Conservation (phyloP, 495 filamentous ascomycete species). For the Tuber microsphaerosporum region DNA sequence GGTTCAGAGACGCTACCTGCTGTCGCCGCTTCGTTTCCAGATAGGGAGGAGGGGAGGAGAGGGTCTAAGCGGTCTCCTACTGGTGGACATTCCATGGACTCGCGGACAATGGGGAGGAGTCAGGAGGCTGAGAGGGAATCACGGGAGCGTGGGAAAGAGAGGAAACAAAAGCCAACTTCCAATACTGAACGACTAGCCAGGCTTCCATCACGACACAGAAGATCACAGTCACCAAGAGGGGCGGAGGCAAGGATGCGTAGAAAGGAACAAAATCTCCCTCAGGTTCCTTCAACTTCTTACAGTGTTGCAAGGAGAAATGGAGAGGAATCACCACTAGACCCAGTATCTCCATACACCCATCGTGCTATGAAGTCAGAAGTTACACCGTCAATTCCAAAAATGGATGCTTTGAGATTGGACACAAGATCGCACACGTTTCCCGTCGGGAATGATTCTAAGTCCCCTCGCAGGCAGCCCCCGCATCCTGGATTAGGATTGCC, state of each 20-base stretch:
- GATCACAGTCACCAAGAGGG: slow-evolving; percentile 26
- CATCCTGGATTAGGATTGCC: slow-evolving; percentile 36
- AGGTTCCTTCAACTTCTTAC: slow-evolving; percentile 11
- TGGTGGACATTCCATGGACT: slow-evolving; percentile 25
- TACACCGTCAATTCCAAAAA: slow-evolving; percentile 16
- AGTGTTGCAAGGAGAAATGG: slow-evolving; percentile 13
- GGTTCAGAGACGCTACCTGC: slow-evolving; percentile 21
- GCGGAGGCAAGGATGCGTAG: slow-evolving; percentile 12
- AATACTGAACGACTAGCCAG: slow-evolving; percentile 1
- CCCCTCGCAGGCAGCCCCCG: slow-evolving; percentile 23
- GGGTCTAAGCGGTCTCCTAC: slow-evolving; percentile 35
- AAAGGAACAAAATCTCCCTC: slow-evolving; percentile 13
- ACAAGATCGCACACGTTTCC: slow-evolving; percentile 55
- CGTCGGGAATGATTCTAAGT: slow-evolving; percentile 33
- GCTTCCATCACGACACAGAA: slow-evolving; percentile 13
- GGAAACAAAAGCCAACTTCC: slow-evolving; percentile 11
- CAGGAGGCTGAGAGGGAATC: slow-evolving; percentile 13
- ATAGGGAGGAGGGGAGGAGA: slow-evolving; percentile 33
- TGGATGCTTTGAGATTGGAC: slow-evolving; percentile 44
- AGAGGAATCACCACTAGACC: slow-evolving; percentile 16
- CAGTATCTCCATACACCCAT: slow-evolving; percentile 1
- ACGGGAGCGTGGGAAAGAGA: slow-evolving; percentile 10
- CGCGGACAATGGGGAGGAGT: slow-evolving; percentile 13
- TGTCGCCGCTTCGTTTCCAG: slow-evolving; percentile 6
- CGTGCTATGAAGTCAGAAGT: slow-evolving; percentile 22